A percentile compares a stretch with the other conserved stretches of the same genome.
phyloP scores from a whole-genome alignment of 2,329 filamentous ascomycete genomes.

The Scedosporium aurantiacum region DNA sequence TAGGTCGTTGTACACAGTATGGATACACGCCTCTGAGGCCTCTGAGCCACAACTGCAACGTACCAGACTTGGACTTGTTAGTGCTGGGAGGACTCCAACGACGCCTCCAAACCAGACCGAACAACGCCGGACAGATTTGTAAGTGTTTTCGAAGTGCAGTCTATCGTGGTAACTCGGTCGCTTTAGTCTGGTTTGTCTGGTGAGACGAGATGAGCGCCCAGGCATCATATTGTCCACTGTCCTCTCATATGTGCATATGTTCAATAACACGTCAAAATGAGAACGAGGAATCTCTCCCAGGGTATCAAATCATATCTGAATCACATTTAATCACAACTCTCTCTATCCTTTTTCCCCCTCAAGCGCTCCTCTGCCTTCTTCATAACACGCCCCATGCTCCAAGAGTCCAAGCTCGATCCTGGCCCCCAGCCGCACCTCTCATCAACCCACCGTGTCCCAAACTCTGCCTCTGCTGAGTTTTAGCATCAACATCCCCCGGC shows the following conservation, averaged over 20 bases:
- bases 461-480: slow-evolving; percentile 51
- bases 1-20: neutral
- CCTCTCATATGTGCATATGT: neutral
- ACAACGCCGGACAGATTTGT: neutral
- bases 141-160: neutral
- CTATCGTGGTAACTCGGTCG: neutral
- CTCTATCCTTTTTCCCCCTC: neutral
- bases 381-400: neutral
- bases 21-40: neutral
- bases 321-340: neutral
- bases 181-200: too few species aligned
- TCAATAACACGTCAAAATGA: neutral
- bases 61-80: too few species aligned
- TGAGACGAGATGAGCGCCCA: too few species aligned
- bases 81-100: slow-evolving; percentile 5
- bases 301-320: neutral
- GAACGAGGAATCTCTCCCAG: neutral
- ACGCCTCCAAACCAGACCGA: neutral
- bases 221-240: neutral
- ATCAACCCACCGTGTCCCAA: slow-evolving; percentile 44
- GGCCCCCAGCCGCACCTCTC: neutral
- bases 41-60: neutral
- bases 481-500: slow-evolving; percentile 47
- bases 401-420: neutral
- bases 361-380: neutral